Base-by-base conservation (phyloP, 805 yeast genomes). In the Phaffomyces antillensis region DNA sequence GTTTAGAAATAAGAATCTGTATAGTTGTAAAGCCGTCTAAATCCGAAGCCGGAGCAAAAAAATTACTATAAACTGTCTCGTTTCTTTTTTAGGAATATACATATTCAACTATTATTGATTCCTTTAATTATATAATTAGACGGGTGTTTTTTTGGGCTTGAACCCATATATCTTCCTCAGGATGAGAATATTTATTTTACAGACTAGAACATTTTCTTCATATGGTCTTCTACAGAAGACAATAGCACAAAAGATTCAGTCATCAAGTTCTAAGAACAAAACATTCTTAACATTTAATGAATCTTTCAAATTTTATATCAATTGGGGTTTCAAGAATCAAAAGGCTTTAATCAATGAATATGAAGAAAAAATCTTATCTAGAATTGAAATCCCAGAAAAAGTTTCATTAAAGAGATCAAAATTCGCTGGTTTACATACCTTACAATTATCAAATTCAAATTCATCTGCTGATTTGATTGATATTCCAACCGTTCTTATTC, bases 401-500 rank as follows among this genome's bases (percentile, higher is more conserved):
- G 52, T 52, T 9, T 10, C 10, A 7, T 23, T 52, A 12, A 17
- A 39, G 1, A 42, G 47, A 12, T 17, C 15, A 5, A 47, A 36
- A 4, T 47, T 48, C 3, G 51, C 56, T 3, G 58, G 59, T 1
- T 42, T 58, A 4, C 53, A 52, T 34, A 52, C 58, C 28, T 20
- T 57, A 15, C 42, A 59, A 52, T 54, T 62, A 52, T 61, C 48
- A 11, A 65, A 62, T 39, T 30, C 26, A 3, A 32, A 32, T 16
- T 16, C 12, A 10, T 16, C 35, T n/a, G 35, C 17, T 2, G 30
- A 28, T 28, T 28, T 28, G 30, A 53, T 65, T 11, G 41, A 43
- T 2, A 58, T 62, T 2, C 73, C 75, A 3, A 61, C 71, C 4
- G 50, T 93, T 3, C 63, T 91, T 49, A 65, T 93, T 5, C 99